Base-by-base conservation (phyloP, 495 filamentous ascomycete genomes). In the Durotheca rogersii region DNA sequence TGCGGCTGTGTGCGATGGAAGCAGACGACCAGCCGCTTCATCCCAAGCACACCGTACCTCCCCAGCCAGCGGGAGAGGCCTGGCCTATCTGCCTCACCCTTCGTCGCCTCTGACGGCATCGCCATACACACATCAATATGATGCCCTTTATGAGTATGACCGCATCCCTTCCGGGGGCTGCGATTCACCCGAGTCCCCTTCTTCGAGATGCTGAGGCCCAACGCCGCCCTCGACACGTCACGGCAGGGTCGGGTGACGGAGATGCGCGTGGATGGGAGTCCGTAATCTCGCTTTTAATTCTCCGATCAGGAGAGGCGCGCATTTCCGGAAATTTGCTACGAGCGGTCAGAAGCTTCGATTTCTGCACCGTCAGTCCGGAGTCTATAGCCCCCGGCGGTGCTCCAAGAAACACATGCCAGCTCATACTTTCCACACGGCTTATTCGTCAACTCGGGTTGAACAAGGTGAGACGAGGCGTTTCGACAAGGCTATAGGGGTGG, bases 361-460 rank as follows among this genome's bases (percentile, higher is more conserved):
- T 30, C 15, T 11, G 29, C 41, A 9, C 9, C 4, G 23, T 27
- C 4, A 9, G 23, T 27, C 4, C 14, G 17, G 34, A 15, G 31
- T 27, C 48, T 32, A n/a, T 42, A 31, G 48, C 14, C 27, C 48
- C 20, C 0, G 7, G 1, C 7, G 31, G 45, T 23, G 32, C 34
- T n/a, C n/a, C n/a, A 48, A 52, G 21, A 25, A 34, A 52, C 55
- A 48, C 6, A 36, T 32, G 48, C 55, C 55, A 58, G 39, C 21
- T 58, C 55, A 58, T 45, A 44, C 7, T 40, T 38, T 31, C 35
- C 32, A 33, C 15, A 12, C 31, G 25, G 23, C 18, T 17, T 21
- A 12, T 18, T 16, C 15, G 20, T 45, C 27, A 44, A 10, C 27
- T 44, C 25, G 34, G 49, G 43, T 52, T 12, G 34, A 47, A 43